Conservation (phyloP, 768 basidiomycete genomes). For the Boletus rufocinnamomeus region DNA sequence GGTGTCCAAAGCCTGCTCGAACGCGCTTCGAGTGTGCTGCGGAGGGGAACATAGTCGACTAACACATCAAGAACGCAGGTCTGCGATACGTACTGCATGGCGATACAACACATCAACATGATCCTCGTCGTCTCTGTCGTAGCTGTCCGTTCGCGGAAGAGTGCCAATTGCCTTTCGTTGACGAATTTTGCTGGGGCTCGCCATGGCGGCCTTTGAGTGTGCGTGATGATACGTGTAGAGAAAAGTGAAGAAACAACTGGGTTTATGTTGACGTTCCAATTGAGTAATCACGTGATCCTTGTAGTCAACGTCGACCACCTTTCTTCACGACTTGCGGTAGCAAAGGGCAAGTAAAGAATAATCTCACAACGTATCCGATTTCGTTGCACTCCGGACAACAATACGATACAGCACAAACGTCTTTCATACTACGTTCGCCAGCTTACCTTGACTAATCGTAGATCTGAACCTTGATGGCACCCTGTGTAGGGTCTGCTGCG, state of each 20-base stretch:
- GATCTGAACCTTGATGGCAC: conserved; percentile 72
- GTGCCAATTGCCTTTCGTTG: conserved; percentile 26
- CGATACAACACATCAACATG: conserved; percentile 51
- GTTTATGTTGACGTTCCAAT: conserved; percentile 9
- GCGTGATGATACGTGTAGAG: conserved; percentile 5
- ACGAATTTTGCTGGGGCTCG: conserved; percentile 36
- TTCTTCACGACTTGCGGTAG: not conserved
- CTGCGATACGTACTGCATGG: conserved; percentile 44
- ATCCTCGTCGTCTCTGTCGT: conserved; percentile 50
- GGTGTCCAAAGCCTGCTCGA: conserved; percentile 66
- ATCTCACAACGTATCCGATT: not conserved
- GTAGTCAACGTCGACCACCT: too few species aligned
- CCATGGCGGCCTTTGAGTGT: conserved; percentile 26
- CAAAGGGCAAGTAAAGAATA: not conserved
- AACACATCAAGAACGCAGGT: conserved; percentile 10
- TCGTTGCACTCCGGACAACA: not conserved
- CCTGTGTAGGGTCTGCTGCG: conserved; percentile 65
- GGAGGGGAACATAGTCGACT: conserved; percentile 22
- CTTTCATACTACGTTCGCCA: not conserved
- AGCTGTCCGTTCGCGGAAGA: conserved; percentile 25
- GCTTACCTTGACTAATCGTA: conserved; percentile 40
- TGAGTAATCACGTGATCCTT: conserved; percentile 25
- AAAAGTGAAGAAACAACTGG: not conserved
- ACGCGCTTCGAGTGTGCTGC: conserved; percentile 57
- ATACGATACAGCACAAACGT: not conserved